phyloP scores from a whole-genome alignment of 106 monocot genomes.

The Iris macrosiphon region DNA sequence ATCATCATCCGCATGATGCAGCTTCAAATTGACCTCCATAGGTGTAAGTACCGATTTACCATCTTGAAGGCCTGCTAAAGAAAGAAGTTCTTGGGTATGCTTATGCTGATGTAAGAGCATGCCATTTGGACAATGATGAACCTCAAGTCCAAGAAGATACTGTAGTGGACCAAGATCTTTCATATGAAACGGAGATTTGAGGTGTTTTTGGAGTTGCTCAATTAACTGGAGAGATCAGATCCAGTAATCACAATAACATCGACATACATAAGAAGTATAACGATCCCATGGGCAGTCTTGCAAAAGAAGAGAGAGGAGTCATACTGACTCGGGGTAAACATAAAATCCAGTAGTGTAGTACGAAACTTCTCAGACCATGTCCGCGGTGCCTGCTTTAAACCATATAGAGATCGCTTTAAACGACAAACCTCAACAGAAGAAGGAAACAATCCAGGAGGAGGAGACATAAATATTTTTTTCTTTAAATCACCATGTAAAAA shows the following conservation, averaged over 20 bases:
- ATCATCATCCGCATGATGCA: not conserved
- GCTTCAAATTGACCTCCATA: slow-evolving; percentile 1
- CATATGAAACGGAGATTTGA: slow-evolving; percentile 1
- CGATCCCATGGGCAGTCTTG: not conserved
- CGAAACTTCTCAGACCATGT: slow-evolving; percentile 4
- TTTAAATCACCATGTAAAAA: slow-evolving; percentile 9
- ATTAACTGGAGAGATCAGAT: not conserved
- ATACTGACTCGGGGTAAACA: not conserved
- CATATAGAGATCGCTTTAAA: slow-evolving; percentile 1
- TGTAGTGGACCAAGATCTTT: slow-evolving; percentile 12
- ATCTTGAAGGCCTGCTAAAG: too few relatives aligned
- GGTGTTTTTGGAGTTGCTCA: not conserved
- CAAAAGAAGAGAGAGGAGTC: not conserved
- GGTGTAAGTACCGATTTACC: too few relatives aligned
- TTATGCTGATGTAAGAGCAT: not conserved
- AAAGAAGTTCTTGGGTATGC: not conserved
- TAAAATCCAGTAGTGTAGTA: not conserved
- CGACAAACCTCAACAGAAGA: not conserved
- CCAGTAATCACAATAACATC: not conserved
- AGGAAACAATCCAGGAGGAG: not conserved
- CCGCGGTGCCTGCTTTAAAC: slow-evolving; percentile 2
- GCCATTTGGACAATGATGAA: not conserved
- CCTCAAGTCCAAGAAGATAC: slow-evolving; percentile 8
- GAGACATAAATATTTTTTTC: not conserved
- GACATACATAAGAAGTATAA: not conserved